phyloP scores from a whole-genome alignment of 2,329 filamentous ascomycete species.

The Neocucurbitaria cava region DNA sequence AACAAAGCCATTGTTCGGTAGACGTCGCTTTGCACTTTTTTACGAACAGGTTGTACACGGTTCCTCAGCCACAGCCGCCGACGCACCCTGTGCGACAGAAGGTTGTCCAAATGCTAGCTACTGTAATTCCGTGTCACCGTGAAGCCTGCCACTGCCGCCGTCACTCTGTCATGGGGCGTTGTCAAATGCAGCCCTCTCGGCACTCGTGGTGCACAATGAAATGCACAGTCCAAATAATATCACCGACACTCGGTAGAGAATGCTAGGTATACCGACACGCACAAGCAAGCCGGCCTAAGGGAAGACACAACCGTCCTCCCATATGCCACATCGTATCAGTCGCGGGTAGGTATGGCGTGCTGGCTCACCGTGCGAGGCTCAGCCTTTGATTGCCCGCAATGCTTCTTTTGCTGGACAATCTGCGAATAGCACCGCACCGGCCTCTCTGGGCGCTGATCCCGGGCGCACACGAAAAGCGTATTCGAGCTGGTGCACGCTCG shows the following conservation, averaged over 20 bases:
- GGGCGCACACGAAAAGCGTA: constrained; percentile 20
- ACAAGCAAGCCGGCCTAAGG: constrained; percentile 30
- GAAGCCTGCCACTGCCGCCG: constrained; percentile 22
- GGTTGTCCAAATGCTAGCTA: constrained; percentile 5
- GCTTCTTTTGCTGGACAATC: constrained; percentile 4
- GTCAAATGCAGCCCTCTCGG: constrained; percentile 27
- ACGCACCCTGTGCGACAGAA: constrained; percentile 21
- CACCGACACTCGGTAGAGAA: constrained; percentile 3
- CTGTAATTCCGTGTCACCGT: constrained; percentile 10
- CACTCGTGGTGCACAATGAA: constrained; percentile 17
- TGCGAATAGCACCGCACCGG: constrained; percentile 13
- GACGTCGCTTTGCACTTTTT: constrained; percentile 7
- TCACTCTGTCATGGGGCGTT: constrained; percentile 19
- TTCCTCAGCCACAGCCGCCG: constrained; percentile 16
- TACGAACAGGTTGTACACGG: constrained; percentile 9
- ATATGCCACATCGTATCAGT: constrained; percentile 29
- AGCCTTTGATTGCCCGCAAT: constrained; percentile 7
- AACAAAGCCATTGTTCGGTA: constrained; percentile 17
- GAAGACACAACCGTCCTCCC: constrained; percentile 25
- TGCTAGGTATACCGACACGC: background rate
- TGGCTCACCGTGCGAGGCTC: constrained; percentile 13
- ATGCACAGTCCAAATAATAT: constrained; percentile 9
- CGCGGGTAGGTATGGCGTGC: constrained; percentile 31
- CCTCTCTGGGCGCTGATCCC: constrained; percentile 14
- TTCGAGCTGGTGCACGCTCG: constrained; percentile 9